Evolutionary conservation across 495 filamentous ascomycete genomes (phyloP).

Genomic region (Aspergillus hancockii): DNA sequence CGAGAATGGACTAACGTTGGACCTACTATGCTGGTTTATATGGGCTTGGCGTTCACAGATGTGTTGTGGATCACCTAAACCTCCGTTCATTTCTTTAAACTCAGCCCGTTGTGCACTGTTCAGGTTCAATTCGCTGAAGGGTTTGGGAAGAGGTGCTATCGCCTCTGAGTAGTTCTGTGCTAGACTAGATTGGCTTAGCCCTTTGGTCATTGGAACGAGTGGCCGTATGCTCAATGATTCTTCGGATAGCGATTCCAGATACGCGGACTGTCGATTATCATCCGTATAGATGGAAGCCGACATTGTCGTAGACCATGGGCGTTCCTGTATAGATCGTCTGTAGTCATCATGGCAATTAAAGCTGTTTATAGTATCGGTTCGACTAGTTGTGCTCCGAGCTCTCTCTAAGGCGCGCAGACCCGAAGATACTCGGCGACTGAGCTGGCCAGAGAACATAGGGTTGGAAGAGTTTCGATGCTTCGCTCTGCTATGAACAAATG

Average conservation of each 20-base stretch:
- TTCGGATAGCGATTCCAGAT: slow-evolving; percentile 28
- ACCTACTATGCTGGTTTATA: slow-evolving; percentile 11
- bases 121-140: slow-evolving; percentile 43
- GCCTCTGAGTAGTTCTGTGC: slow-evolving; percentile 44
- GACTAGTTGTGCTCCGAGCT: slow-evolving; percentile 39
- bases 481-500: slow-evolving; percentile 47
- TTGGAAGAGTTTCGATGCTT: slow-evolving; percentile 47
- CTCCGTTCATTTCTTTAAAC: not conserved
- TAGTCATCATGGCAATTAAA: slow-evolving; percentile 39
- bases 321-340: slow-evolving; percentile 35
- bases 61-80: slow-evolving; percentile 1
- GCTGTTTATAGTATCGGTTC: slow-evolving; percentile 41
- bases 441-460: slow-evolving; percentile 43
- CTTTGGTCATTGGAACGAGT: slow-evolving; percentile 16
- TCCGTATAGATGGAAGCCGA: slow-evolving; percentile 45
- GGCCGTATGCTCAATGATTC: slow-evolving; percentile 27
- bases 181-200: slow-evolving; percentile 40
- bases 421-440: slow-evolving; percentile 38
- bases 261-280: slow-evolving; percentile 34
- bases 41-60: slow-evolving; percentile 7
- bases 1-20: slow-evolving; percentile 12
- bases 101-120: slow-evolving; percentile 28
- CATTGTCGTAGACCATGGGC: slow-evolving; percentile 39
- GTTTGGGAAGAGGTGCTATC: slow-evolving; percentile 46
- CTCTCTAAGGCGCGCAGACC: slow-evolving; percentile 39